Base-by-base conservation (phyloP, 176 grass and related monocot species). In the Saccharum spontaneum region DNA sequence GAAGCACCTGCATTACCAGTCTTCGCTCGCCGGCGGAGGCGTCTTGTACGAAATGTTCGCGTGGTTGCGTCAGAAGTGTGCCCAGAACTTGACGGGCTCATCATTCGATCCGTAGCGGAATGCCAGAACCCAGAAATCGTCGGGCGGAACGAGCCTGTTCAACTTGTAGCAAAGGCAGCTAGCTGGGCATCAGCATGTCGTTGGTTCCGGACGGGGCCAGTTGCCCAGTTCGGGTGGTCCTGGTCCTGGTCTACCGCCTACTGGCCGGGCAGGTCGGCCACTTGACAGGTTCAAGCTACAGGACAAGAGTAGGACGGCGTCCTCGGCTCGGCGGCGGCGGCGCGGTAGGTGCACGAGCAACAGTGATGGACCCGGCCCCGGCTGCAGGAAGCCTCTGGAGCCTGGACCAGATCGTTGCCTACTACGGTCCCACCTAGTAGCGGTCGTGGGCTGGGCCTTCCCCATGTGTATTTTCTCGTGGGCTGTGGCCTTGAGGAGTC, bases 141-240 rank as follows among this genome's bases (percentile, higher is more conserved):
- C 30, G 43, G 9, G 10, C 6, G 5, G 36, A 3, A 36, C 5
- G 31, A 38, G 77, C 77, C 39, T 18, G 88, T 78, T 86, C 83
- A 59, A 59, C 20, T 59, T 59, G 20, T 82, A 90, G 64, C 52
- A 1, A 63, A 63, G 71, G 88, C 83, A 63, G 77, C 82, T 50
- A 69, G 62, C 8, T 18, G 28, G 23, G 8, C 8, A 26, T 63
- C n/a, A 0, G 61, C 0, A 3, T 4, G 8, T 24, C 11, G 26
- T 5, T 24, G 8, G 22, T 60, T 59, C 5, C 49, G 49, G 49
- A 54, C 1, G 40, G 69, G 40, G 40, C n/a, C n/a, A n/a, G n/a
- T n/a, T n/a, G n/a, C n/a, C 41, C 70, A 49, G 43, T 49, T 75
- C 28, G 2, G 16, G 62, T 18, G 40, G 78, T 80, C 40, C 41